Evolutionary conservation across 192 early-diverging fungal species (phyloP), one percentile per base, ranked within the genome.

Genomic region (Blastocladiella britannica): DNA sequence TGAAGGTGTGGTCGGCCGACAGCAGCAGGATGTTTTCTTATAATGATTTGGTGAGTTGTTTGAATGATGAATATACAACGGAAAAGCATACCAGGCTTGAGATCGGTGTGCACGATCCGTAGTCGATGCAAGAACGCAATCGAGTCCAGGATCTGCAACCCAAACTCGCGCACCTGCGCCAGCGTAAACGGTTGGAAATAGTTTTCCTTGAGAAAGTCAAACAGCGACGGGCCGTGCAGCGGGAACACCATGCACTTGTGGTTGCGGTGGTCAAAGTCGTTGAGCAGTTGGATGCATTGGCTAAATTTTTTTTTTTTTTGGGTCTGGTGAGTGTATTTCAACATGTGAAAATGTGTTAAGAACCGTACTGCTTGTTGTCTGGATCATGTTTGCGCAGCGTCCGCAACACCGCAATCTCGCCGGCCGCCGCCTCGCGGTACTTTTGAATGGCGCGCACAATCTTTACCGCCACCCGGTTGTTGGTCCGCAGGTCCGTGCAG

Each of bases 231-330:
- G 7, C 80, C 81, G 12, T 93, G 72, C 51, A 94, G 76, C 27
- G 89, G 88, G 78, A 97, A 97, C 29, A 95, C 89, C 90, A 97
- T 97, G 73, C 93, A 97, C 7, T 87, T 83, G 74, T 97, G 93
- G 65, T 87, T 87, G 57, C 79, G 77, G 66, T 86, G 77, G 63
- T 92, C 88, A 71, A 97, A 95, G 52, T 67, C 76, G 58, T 85
- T 79, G 28, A 77, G 63, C 51, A 95, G 65, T 59, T 89, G 89
- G 60, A 97, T 84, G 70, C 93, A 97, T 66, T 82, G 83, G 64
- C 86, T 87, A 51, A 25, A 59, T 54, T 52, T 20, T 12, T 55
- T 22, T 52, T 62, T 18, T 52, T 30, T 22, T 23, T 15, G 51
- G 12, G 25, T 55, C 25, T 47, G 12, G 27, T 24, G 25, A 23